Conservation (phyloP, 495 filamentous ascomycete genomes). For the Xylaria flabelliformis region DNA sequence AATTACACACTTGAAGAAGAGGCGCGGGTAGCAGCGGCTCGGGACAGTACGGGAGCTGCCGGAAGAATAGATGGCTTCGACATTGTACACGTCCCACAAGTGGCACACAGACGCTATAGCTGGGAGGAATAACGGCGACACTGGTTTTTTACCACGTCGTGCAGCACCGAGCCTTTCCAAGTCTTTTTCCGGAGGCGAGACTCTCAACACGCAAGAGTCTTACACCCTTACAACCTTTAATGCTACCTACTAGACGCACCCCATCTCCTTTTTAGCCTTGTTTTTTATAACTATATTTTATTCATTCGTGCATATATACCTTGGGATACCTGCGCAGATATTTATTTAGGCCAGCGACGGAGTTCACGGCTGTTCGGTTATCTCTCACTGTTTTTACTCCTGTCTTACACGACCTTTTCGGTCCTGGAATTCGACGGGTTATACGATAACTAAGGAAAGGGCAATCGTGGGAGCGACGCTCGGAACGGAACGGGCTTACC, state of each 20-base stretch:
- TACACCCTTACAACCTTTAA: constrained; percentile 21
- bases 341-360: constrained; percentile 38
- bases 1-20: constrained; percentile 60
- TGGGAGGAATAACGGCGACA: constrained; percentile 53
- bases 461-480: not conserved
- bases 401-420: constrained; percentile 13
- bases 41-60: constrained; percentile 15
- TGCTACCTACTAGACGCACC: constrained; percentile 32
- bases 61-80: constrained; percentile 47
- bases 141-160: not conserved
- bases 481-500: constrained; percentile 2
- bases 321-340: constrained; percentile 18
- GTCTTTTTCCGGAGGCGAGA: constrained; percentile 1
- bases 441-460: not conserved
- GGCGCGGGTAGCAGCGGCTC: constrained; percentile 45
- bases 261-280: constrained; percentile 24
- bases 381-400: constrained; percentile 29
- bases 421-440: constrained; percentile 9
- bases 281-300: constrained; percentile 4
- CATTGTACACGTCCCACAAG: constrained; percentile 58
- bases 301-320: constrained; percentile 21
- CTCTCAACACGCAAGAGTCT: not conserved
- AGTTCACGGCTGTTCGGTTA: constrained; percentile 33
- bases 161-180: not conserved
- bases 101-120: constrained; percentile 57